Base-by-base conservation (phyloP, 1,284 basidiomycete species). In the Ganoderma resinaceum region DNA sequence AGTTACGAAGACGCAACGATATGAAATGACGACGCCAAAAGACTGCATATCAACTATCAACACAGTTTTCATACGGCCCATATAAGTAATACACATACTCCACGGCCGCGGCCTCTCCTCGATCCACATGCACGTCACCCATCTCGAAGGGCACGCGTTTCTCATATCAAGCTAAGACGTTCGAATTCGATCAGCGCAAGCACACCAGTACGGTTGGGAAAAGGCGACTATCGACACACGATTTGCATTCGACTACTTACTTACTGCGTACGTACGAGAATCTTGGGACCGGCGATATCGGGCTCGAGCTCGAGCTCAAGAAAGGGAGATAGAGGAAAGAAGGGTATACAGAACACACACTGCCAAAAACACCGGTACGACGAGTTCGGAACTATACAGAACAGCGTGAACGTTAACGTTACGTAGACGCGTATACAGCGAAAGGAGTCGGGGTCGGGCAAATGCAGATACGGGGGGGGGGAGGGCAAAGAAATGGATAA, bases 401-500 rank as follows among this genome's bases (percentile, higher is more conserved):
- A 59, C 58, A n/a, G n/a, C n/a, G n/a, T n/a, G n/a, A n/a, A n/a
- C n/a, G n/a, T n/a, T n/a, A 38, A 59, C 58, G 58, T 20, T 23
- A 35, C 20, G 23, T 33, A 33, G 53, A 55, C 53, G 53, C 20
- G 16, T 5, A 33, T 26, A 31, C 53, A 12, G 6, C 6, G 9
- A 23, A 6, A 14, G 55, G 31, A 35, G 49, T 14, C 7, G 9
- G 52, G 26, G 52, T n/a, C 31, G 53, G 53, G 31, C 58, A 42
- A 43, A 26, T 38, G 42, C 53, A 38, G 55, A 35, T 9, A 42
- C 12, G 59, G 42, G 46, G 40, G 42, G 53, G 66, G 23, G 35
- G 53, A 42, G 29, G 58, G 64, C 46, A 29, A n/a, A 40, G 61
- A 59, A 69, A 62, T 67, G 69, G 71, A 72, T 73, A 73, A 75